These are phyloP conservation scores for Penicillium brevicompactum DNA, from an alignment of 2,329 filamentous ascomycete species.

Conservation along the genomic window DNA sequence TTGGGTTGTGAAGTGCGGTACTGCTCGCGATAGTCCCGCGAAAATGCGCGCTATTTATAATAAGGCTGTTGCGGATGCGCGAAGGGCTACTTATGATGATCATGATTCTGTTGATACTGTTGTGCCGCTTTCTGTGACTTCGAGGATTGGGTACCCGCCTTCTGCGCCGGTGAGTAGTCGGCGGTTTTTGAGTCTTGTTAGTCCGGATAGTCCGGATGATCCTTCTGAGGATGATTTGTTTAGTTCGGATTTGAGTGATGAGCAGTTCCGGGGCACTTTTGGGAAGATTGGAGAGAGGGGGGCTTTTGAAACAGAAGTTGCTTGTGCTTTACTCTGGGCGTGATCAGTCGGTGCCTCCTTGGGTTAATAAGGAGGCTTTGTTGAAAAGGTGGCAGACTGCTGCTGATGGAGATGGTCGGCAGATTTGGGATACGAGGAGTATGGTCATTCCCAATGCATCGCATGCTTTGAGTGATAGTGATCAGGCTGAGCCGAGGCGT, in stretches of 20 bases:
- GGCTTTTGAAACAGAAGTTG: constrained; percentile 39
- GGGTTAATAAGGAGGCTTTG: constrained; percentile 46
- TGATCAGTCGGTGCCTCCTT: constrained; percentile 48
- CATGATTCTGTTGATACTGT: constrained; percentile 28
- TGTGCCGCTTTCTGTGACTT: constrained; percentile 33
- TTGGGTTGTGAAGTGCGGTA: constrained; percentile 27
- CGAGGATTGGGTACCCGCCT: constrained; percentile 30
- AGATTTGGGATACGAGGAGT: constrained; percentile 50
- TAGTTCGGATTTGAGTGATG: constrained; percentile 68
- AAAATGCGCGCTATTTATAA: constrained; percentile 27
- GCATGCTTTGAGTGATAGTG: constrained; percentile 29
- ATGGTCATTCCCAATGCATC: constrained; percentile 49
- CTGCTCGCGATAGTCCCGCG: constrained; percentile 21
- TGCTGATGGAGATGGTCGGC: constrained; percentile 32
- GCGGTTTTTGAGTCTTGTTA: constrained; percentile 60
- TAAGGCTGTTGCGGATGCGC: constrained; percentile 23
- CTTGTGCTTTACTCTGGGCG: constrained; percentile 49
- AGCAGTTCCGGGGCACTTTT: constrained; percentile 66
- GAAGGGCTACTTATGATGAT: constrained; percentile 19
- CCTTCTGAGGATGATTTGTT: constrained; percentile 83
- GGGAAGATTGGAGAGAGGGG: constrained; percentile 44
- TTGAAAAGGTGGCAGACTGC: constrained; percentile 45
- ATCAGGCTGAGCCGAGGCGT: constrained; percentile 46
- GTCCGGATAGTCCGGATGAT: constrained; percentile 52
- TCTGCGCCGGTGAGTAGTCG: constrained; percentile 54